Base-by-base conservation (phyloP, 2,329 filamentous ascomycete species). In the Septoria petroselini region DNA sequence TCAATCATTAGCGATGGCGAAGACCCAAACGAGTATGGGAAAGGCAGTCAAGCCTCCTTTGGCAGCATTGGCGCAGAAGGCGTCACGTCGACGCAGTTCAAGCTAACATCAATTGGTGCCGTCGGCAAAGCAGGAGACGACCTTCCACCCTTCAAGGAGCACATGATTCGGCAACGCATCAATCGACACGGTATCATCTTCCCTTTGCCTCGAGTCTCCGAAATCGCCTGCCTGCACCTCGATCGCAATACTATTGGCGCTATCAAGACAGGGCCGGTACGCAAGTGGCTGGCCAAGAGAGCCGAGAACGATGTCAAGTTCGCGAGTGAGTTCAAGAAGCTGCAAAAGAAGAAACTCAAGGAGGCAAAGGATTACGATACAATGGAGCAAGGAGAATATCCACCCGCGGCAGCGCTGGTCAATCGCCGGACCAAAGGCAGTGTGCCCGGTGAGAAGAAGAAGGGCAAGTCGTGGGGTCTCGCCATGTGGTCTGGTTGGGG, bases 81-180 rank as follows among this genome's bases (percentile, higher is more conserved):
- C 45, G 31, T 58, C 59, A 65, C 41, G 29, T 42, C 60, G 17
- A 34, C 47, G 9, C 58, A 63, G 12, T 46, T 55, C 42, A 54
- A 54, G 25, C 29, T 53, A 18, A 38, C 52, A 1, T 58, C 58
- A 7, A 44, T 58, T 15, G 63, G 63, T 14, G 69, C 76, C n/a
- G 79, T 96, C 6, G 91, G 91, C n/a, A 88, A 81, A 65, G 90
- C 91, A 2, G 91, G 91, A 1, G 90, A 95, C 61, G 80, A 88
- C 3, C 71, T 96, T 1, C 91, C 90, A 0, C 71, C 78, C 0
- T 97, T 96, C 68, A 78, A 81, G 44, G 76, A 85, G 52, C 84
- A 94, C 67, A 96, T 97, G 91, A 91, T 98, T 54, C 85, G 93
- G 7, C 90, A 98, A 67, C 78, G 86, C 21, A 84, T 97, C 15